phyloP scores from a whole-genome alignment of 2,329 filamentous ascomycete genomes.

The Didymella segeticola region DNA sequence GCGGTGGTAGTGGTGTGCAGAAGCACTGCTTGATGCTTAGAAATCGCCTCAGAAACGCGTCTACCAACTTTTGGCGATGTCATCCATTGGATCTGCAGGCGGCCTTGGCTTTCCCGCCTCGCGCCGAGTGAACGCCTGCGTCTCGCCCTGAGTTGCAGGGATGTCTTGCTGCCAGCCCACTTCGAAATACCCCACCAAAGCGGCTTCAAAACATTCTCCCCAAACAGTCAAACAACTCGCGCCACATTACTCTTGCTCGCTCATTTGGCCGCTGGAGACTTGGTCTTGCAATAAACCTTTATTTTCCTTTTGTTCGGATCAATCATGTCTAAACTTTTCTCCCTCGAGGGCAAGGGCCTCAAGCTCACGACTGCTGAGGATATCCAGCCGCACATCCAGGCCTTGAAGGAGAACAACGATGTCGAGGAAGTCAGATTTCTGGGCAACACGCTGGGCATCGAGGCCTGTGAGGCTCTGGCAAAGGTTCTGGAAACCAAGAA shows the following conservation, averaged over 20 bases:
- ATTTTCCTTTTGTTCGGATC: constrained; percentile 6
- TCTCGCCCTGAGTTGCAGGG: constrained; percentile 8
- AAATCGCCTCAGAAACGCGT: constrained; percentile 16
- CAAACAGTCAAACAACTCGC: constrained; percentile 13
- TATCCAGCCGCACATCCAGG: constrained; percentile 81
- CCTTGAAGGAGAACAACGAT: constrained; percentile 72
- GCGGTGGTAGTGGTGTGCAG: constrained; percentile 12
- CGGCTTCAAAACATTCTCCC: constrained; percentile 35
- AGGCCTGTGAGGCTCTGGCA: constrained; percentile 83
- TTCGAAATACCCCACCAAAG: constrained; percentile 37
- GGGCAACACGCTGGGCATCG: constrained; percentile 92
- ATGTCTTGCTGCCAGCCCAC: constrained; percentile 9
- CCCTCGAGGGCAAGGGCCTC: constrained; percentile 87
- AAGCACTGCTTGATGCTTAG: constrained; percentile 17
- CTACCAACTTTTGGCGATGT: constrained; percentile 15
- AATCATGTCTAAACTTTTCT: constrained; percentile 75
- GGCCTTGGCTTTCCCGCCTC: constrained; percentile 16
- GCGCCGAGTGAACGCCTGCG: constrained; percentile 12
- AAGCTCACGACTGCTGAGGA: constrained; percentile 91
- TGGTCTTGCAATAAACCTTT: background rate
- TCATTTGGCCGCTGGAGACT: background rate
- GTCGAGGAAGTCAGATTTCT: constrained; percentile 85
- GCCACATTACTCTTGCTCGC: constrained; percentile 5
- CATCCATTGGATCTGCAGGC: background rate
- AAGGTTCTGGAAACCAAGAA: constrained; percentile 85